phyloP scores from a whole-genome alignment of 164 flowering plant genomes.

The Vitis cinerea region DNA sequence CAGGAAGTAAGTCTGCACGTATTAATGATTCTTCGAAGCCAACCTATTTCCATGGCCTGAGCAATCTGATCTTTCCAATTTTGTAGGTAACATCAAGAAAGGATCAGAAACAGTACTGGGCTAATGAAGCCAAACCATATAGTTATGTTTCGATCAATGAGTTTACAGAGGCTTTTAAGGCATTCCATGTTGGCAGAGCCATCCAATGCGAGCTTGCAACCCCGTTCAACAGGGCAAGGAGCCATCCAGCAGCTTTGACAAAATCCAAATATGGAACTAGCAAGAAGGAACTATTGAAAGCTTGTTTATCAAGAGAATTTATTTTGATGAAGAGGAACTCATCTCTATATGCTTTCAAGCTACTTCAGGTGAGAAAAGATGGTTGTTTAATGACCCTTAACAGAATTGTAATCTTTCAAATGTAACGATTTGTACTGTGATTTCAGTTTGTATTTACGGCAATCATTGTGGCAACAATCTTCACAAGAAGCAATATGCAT shows the following conservation, averaged over 20 bases:
- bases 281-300: conserved; percentile 37
- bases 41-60: neutral
- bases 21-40: neutral
- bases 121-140: conserved; percentile 25
- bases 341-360: conserved; percentile 41
- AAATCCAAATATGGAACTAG: conserved; percentile 35
- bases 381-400: too few relatives aligned
- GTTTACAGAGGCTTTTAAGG: conserved; percentile 44
- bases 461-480: conserved; percentile 34
- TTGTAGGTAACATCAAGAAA: conserved; percentile 6
- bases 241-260: conserved; percentile 47
- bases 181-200: conserved; percentile 38
- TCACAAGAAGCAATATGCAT: conserved; percentile 30
- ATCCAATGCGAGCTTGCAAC: conserved; percentile 31
- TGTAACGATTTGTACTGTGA: neutral
- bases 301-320: conserved; percentile 36
- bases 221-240: conserved; percentile 40
- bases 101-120: conserved; percentile 47
- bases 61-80: neutral
- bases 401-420: neutral
- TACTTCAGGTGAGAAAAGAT: conserved; percentile 25
- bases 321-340: conserved; percentile 47
- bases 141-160: conserved; percentile 38
- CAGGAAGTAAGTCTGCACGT: conserved; percentile 33
- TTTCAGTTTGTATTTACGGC: conserved; percentile 35